Conservation (phyloP, 2,329 filamentous ascomycete species). For the Ophiostoma novo-ulmi region DNA sequence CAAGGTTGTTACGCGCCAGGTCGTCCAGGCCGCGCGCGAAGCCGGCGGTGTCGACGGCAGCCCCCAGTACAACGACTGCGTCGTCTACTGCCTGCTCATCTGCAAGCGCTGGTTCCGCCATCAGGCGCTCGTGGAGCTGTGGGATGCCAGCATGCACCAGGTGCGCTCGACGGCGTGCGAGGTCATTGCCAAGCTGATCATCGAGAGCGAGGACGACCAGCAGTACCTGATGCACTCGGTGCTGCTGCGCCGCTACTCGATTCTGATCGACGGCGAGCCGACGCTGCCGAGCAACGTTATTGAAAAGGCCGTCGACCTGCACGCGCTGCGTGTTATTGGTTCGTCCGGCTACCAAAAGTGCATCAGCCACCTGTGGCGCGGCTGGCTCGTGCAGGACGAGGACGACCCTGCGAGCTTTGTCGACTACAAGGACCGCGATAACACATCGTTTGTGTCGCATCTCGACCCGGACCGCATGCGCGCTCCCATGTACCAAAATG, state of each 20-base stretch:
- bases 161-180: conserved; percentile 79
- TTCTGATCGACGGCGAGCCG: conserved; percentile 64
- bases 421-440: conserved; percentile 76
- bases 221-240: conserved; percentile 74
- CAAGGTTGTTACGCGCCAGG: conserved; percentile 72
- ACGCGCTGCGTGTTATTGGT: conserved; percentile 82
- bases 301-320: conserved; percentile 88
- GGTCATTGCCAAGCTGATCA: conserved; percentile 81
- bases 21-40: conserved; percentile 73
- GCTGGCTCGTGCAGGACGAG: conserved; percentile 96
- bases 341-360: conserved; percentile 95
- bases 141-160: conserved; percentile 81
- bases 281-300: conserved; percentile 80
- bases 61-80: conserved; percentile 66
- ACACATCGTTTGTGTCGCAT: conserved; percentile 71
- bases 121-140: conserved; percentile 76
- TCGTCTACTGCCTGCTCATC: conserved; percentile 78
- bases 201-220: conserved; percentile 77
- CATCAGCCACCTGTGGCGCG: conserved; percentile 85
- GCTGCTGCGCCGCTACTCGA: conserved; percentile 82
- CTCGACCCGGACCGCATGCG: conserved; percentile 94
- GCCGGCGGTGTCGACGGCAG: conserved; percentile 81
- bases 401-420: conserved; percentile 85
- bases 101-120: conserved; percentile 68
- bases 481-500: conserved; percentile 87